Percentiles rank a stretch among this genome's conserved stretches.
phyloP scores from a whole-genome alignment of 805 yeast species.

The Kuraishia piskuri region DNA sequence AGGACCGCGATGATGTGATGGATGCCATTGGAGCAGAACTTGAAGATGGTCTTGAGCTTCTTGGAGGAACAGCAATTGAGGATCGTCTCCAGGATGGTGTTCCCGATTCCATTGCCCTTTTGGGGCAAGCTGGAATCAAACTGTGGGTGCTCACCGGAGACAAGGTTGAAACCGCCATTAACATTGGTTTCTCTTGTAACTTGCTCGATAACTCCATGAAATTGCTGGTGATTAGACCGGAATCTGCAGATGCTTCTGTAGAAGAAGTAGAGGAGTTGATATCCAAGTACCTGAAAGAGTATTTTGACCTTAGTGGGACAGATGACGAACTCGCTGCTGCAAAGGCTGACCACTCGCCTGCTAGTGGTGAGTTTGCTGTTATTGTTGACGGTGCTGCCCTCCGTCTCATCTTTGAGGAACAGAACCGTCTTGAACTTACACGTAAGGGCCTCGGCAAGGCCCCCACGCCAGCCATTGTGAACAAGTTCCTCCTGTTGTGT shows the following conservation, averaged over 20 bases:
- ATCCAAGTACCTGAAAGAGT: slow-evolving; percentile 35
- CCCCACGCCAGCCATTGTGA: slow-evolving; percentile 11
- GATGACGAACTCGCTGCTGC: slow-evolving; percentile 40
- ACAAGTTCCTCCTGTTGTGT: slow-evolving; percentile 60
- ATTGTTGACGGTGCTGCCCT: slow-evolving; percentile 68
- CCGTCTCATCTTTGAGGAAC: slow-evolving; percentile 30
- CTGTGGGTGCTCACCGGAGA: slow-evolving; percentile 83
- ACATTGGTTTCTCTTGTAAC: slow-evolving; percentile 75
- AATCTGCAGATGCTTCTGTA: slow-evolving; percentile 20
- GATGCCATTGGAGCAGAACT: slow-evolving; percentile 49
- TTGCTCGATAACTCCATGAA: slow-evolving; percentile 62
- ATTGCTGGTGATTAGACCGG: slow-evolving; percentile 43
- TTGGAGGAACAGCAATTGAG: slow-evolving; percentile 81
- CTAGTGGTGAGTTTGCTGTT: slow-evolving; percentile 47
- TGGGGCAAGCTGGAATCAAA: slow-evolving; percentile 68
- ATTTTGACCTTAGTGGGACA: slow-evolving; percentile 37
- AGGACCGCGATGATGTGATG: slow-evolving; percentile 48
- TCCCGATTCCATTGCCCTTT: slow-evolving; percentile 59
- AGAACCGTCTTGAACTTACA: slow-evolving; percentile 14
- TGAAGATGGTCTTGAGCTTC: slow-evolving; percentile 44
- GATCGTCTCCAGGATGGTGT: slow-evolving; percentile 75
- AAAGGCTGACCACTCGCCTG: slow-evolving; percentile 54
- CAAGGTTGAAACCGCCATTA: slow-evolving; percentile 75
- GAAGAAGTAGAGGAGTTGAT: slow-evolving; percentile 20
- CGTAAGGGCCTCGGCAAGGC: background rate